Evolutionary conservation across 2,329 filamentous ascomycete species (phyloP).

Genomic region (Fusarium nygamai): DNA sequence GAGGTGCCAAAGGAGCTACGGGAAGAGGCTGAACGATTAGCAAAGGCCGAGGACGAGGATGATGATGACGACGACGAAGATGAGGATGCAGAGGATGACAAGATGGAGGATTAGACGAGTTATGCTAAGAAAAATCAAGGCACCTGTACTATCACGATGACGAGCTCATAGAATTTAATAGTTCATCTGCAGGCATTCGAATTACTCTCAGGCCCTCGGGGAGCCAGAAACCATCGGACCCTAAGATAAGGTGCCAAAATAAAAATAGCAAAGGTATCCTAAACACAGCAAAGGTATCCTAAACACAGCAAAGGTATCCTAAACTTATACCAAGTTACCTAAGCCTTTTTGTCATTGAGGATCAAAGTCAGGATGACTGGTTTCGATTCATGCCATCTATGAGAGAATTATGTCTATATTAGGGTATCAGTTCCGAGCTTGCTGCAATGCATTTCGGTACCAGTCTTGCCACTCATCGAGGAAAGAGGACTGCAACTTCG

Average conservation of each 20-base stretch:
- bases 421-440: conserved; percentile 42
- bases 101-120: conserved; percentile 83
- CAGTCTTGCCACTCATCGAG: conserved; percentile 81
- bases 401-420: not conserved
- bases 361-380: not conserved
- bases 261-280: not conserved
- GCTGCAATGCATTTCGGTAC: conserved; percentile 63
- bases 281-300: not conserved
- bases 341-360: not conserved
- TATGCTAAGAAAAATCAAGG: conserved; percentile 32
- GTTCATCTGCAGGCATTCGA: conserved; percentile 42
- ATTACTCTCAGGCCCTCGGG: not conserved
- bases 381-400: conserved; percentile 14
- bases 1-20: conserved; percentile 91
- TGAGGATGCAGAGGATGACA: conserved; percentile 70
- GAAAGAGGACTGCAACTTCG: conserved; percentile 71
- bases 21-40: conserved; percentile 92
- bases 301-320: not conserved
- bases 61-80: conserved; percentile 77
- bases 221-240: not conserved
- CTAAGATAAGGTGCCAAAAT: not conserved
- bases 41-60: conserved; percentile 90
- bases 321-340: not conserved
- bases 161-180: conserved; percentile 50
- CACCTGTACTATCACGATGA: conserved; percentile 51